Percentiles rank a stretch among this genome's conserved stretches.
phyloP scores from a whole-genome alignment of 208 protist species.

The Leishmania braziliensis region DNA sequence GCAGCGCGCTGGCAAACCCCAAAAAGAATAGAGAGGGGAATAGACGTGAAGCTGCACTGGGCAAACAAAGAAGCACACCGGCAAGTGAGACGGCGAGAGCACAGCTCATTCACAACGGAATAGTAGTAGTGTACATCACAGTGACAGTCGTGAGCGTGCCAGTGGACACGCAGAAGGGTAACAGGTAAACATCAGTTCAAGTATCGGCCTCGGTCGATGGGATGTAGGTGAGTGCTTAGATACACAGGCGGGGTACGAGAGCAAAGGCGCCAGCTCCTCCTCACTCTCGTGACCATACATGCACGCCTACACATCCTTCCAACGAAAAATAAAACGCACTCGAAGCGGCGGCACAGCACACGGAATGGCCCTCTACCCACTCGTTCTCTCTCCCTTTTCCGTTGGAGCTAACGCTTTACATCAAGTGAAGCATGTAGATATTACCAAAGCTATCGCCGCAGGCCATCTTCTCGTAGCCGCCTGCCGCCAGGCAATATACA shows the following conservation, averaged over 20 bases:
- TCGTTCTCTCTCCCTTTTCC: neutral
- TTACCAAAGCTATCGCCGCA: slow-evolving; percentile 92
- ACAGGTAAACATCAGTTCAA: too few relatives aligned
- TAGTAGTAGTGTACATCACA: neutral
- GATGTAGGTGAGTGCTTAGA: too few relatives aligned
- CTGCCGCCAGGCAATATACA: slow-evolving; percentile 82
- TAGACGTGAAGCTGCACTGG: neutral
- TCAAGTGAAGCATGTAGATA: slow-evolving; percentile 50
- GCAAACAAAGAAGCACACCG: neutral
- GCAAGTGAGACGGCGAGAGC: neutral
- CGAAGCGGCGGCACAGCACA: neutral
- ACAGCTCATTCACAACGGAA: neutral
- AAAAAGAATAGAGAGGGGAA: neutral
- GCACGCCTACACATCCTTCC: neutral
- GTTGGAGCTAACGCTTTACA: neutral
- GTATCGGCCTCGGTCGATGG: too few relatives aligned
- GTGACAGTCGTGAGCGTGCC: neutral
- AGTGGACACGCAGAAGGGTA: too few relatives aligned
- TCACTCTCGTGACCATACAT: neutral
- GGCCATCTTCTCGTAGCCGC: slow-evolving; percentile 48
- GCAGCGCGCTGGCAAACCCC: neutral
- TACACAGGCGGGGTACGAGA: too few relatives aligned
- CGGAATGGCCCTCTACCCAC: neutral
- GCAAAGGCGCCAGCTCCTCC: too few relatives aligned
- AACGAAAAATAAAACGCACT: neutral